Conservation (phyloP, 768 basidiomycete species). For the Kwoniella europaea region DNA sequence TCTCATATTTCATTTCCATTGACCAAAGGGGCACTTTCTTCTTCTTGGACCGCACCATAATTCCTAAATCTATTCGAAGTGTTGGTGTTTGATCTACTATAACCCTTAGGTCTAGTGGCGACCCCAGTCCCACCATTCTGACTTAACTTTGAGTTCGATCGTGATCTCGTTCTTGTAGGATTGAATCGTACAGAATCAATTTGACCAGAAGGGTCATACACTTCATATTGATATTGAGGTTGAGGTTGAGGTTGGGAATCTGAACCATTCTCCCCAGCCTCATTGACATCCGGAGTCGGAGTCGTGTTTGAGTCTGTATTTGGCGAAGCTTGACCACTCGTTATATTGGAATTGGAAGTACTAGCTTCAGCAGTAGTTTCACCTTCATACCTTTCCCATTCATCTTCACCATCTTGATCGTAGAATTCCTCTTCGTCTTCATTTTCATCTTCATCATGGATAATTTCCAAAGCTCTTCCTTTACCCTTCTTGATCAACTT, state of each 20-base stretch:
- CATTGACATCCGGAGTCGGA: conserved; percentile 3
- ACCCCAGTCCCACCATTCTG: neutral
- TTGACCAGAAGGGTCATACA: conserved; percentile 23
- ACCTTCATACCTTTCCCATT: neutral
- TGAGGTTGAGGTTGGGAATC: neutral
- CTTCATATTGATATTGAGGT: conserved; percentile 11
- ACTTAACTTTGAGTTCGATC: conserved; percentile 12
- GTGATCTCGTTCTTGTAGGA: conserved; percentile 8
- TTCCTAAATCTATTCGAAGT: neutral
- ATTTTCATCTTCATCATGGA: conserved; percentile 41
- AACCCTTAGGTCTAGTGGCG: neutral
- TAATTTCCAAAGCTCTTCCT: conserved; percentile 41
- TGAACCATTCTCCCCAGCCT: neutral
- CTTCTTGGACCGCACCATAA: conserved; percentile 12
- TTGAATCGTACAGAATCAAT: conserved; percentile 9
- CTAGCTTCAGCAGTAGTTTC: neutral
- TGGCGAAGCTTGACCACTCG: too few species aligned
- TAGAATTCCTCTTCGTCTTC: conserved; percentile 25
- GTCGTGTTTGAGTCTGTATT: neutral
- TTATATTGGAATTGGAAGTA: too few species aligned
- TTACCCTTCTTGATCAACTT: conserved; percentile 36
- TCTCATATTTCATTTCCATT: neutral
- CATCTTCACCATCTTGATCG: conserved; percentile 6
- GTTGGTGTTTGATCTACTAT: conserved; percentile 10
- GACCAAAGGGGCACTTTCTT: neutral